Evolutionary conservation across 192 early-diverging fungal genomes (phyloP), one percentile per base, ranked within the genome.

Genomic region (Podila minutissima): DNA sequence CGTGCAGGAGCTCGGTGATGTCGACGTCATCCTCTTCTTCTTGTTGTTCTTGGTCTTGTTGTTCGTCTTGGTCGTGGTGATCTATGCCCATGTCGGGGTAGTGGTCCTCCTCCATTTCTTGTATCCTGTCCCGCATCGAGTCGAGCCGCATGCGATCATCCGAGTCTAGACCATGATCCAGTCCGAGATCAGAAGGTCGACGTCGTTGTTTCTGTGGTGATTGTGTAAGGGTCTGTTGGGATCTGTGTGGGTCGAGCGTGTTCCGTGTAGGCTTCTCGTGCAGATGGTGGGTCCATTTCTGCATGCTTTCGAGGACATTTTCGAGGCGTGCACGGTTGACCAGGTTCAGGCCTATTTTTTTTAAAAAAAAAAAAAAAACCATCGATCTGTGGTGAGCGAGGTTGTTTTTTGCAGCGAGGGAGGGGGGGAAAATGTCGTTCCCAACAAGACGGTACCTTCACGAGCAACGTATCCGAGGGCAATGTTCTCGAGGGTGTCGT

Each of bases 401-500:
- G 33, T 33, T 33, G 33, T 15, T 15, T 15, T 24, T 22, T 64
- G 15, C 19, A 29, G 19, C 19, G 31, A 32, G 19, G 1, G 33
- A 5, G 6, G 35, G 35, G 35, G 35, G 10, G 35, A 11, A 10
- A 10, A 10, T 11, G 10, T 37, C 9, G 9, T 37, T 37, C 35
- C 9, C 7, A 37, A 11, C 8, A 8, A 11, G 10, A 37, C 10
- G 1, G 59, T 85, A 93, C 93, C 93, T 85, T 93, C 89, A 28
- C 91, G 86, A 33, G 93, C 91, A 19, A 89, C 83, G 85, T 93
- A 95, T 48, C 90, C 87, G 38, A 86, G 78, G 11, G 92, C 92
- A 31, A 97, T 89, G 28, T 86, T 86, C 48, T 95, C 92, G 2
- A 95, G 79, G 63, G 91, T 87, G 17, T 87, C 86, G 5, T 79